Percentiles rank a stretch among this genome's conserved stretches.
These are phyloP conservation scores for Penicillium pancosmium DNA, from an alignment of 495 filamentous ascomycete genomes.

Conservation along the genomic window DNA sequence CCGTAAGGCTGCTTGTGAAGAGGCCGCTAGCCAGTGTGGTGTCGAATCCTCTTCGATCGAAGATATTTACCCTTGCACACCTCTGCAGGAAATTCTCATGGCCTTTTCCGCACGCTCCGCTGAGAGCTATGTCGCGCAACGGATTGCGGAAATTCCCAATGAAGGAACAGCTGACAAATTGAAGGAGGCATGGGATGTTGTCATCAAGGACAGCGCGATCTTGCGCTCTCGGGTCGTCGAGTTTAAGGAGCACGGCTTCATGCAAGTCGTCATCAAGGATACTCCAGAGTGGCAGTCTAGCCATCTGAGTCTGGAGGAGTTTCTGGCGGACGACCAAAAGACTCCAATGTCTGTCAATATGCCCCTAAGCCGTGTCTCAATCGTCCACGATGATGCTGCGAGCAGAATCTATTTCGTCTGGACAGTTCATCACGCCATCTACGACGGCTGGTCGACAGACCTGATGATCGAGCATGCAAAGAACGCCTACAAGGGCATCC, in stretches of 20 bases:
- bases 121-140: constrained; percentile 54
- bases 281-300: constrained; percentile 27
- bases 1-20: background rate
- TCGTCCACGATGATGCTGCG: constrained; percentile 33
- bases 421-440: constrained; percentile 29
- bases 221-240: constrained; percentile 57
- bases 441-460: constrained; percentile 51
- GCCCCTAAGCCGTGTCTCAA: constrained; percentile 47
- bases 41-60: constrained; percentile 24
- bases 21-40: constrained; percentile 1
- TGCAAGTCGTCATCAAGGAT: constrained; percentile 52
- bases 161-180: constrained; percentile 29
- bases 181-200: constrained; percentile 42
- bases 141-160: constrained; percentile 32
- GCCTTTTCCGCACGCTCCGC: constrained; percentile 49
- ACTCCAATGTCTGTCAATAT: constrained; percentile 47
- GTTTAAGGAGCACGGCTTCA: constrained; percentile 39
- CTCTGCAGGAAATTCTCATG: constrained; percentile 59
- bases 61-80: constrained; percentile 34
- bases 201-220: constrained; percentile 41
- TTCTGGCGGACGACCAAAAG: constrained; percentile 43
- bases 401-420: constrained; percentile 43
- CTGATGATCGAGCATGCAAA: constrained; percentile 52
- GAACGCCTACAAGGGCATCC: constrained; percentile 21
- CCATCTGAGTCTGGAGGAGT: constrained; percentile 38